phyloP scores from a whole-genome alignment of 208 protist species.

The Leishmania turanica region DNA sequence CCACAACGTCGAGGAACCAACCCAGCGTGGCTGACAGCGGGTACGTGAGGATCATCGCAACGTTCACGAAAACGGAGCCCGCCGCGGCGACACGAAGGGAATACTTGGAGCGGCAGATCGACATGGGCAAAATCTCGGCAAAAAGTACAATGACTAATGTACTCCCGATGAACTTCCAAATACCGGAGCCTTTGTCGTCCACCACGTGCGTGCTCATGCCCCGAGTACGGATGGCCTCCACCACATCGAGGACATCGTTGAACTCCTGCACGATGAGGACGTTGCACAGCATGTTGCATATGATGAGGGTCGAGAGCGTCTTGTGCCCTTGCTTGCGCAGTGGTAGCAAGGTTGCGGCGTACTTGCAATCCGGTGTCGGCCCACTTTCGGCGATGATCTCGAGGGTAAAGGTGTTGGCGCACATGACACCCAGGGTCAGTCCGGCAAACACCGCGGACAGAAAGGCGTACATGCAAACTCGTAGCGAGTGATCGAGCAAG shows the following conservation, averaged over 20 bases:
- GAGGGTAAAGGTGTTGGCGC: conserved; percentile 83
- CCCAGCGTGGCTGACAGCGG: conserved; percentile 77
- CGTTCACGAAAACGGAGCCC: conserved; percentile 70
- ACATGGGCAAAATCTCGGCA: conserved; percentile 88
- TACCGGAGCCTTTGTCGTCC: conserved; percentile 26
- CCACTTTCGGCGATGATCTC: conserved; percentile 90
- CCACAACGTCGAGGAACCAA: conserved; percentile 73
- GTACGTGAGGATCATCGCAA: conserved; percentile 83
- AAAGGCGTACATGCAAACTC: conserved; percentile 59
- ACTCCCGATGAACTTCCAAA: conserved; percentile 74
- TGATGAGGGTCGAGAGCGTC: conserved; percentile 87
- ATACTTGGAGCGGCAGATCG: conserved; percentile 89
- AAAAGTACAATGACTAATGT: conserved; percentile 86
- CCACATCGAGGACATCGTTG: conserved; percentile 43
- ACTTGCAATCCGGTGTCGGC: conserved; percentile 70
- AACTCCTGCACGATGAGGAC: conserved; percentile 88
- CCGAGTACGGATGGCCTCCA: conserved; percentile 44
- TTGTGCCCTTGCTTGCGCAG: conserved; percentile 80
- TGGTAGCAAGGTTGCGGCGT: conserved; percentile 77
- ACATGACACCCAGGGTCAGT: conserved; percentile 91
- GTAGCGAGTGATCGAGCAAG: conserved; percentile 60
- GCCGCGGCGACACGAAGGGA: conserved; percentile 81
- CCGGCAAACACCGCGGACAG: conserved; percentile 90
- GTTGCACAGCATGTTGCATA: conserved; percentile 90
- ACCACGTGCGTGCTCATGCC: conserved; percentile 21